These are phyloP conservation scores for Mycena rosella DNA, from an alignment of 768 basidiomycete species.

Conservation along the genomic window DNA sequence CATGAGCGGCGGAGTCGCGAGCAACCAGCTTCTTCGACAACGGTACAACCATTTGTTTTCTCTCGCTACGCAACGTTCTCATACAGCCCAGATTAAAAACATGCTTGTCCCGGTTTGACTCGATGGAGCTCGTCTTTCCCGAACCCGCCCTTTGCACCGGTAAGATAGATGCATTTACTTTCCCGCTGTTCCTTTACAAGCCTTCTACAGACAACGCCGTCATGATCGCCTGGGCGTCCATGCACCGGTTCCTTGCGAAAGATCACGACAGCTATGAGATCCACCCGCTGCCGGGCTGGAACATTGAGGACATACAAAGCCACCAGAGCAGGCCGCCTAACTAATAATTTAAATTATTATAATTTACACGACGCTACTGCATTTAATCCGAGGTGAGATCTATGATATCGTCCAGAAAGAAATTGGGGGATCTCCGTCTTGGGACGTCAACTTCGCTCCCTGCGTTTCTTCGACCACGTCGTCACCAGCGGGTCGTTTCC, in stretches of 20 bases:
- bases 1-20: constrained; percentile 94
- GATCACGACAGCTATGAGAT: constrained; percentile 75
- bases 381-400: constrained; percentile 19
- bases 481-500: neutral
- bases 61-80: neutral
- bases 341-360: neutral
- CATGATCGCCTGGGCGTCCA: constrained; percentile 96
- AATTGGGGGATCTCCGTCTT: constrained; percentile 36
- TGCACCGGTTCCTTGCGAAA: constrained; percentile 77
- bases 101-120: constrained; percentile 38
- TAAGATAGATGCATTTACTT: constrained; percentile 46
- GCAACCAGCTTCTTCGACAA: constrained; percentile 77
- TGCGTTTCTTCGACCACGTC: neutral
- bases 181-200: neutral
- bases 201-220: constrained; percentile 85
- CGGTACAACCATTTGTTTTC: no score
- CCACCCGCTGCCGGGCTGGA: constrained; percentile 80
- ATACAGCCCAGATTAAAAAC: constrained; percentile 44
- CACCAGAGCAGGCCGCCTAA: neutral
- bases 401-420: constrained; percentile 37
- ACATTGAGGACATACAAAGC: constrained; percentile 66
- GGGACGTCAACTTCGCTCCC: no score
- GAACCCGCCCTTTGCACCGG: constrained; percentile 87
- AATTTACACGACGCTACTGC: neutral
- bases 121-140: constrained; percentile 75